Base-by-base conservation (phyloP, 1,139 yeast genomes). In the Magnusiomyces suaveolens region DNA sequence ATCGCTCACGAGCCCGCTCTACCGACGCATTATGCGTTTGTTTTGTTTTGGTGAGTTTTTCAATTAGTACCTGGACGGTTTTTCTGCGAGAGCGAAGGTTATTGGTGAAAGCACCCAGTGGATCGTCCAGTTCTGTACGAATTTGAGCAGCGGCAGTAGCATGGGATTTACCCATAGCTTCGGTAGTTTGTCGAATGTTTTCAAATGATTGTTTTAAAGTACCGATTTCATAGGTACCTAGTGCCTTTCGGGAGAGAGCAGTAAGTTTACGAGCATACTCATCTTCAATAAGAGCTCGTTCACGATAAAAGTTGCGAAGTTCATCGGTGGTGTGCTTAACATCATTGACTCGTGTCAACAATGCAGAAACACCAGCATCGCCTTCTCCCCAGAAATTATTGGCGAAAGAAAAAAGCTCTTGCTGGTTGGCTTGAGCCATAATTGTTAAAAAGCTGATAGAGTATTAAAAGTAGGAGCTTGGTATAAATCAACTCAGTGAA, bases 151-250 rank as follows among this genome's bases (percentile, higher is more conserved):
- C 75, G 51, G 79, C 74, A 2, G 72, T 66, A 1, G 71, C 62
- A 61, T 81, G 85, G 12, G 80, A 70, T 48, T 71, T 70, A 14
- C 79, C 74, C 57, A 78, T 72, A 52, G 72, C 72, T 52, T 73
- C 75, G 0, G 83, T 84, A 60, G 85, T 90, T 24, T 68, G 63
- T 46, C 76, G 72, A 52, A 88, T 72, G 48, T 75, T 74, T 55
- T 83, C 88, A 24, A 87, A 72, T 8, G 89, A 78, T 20, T 74
- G 72, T 63, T 77, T 80, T 55, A 85, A 68, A 0, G 81, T 69
- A 1, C 79, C 88, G 0, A 80, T 74, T 63, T 87, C 95, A 55
- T 71, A 71, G 2, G 79, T 67, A 0, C 90, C 90, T 1, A 84
- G 66, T 0, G 73, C 65, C 52, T 75, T 76, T 54, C 72, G 69